phyloP scores from a whole-genome alignment of 768 basidiomycete genomes.

The Pisolithus albus region DNA sequence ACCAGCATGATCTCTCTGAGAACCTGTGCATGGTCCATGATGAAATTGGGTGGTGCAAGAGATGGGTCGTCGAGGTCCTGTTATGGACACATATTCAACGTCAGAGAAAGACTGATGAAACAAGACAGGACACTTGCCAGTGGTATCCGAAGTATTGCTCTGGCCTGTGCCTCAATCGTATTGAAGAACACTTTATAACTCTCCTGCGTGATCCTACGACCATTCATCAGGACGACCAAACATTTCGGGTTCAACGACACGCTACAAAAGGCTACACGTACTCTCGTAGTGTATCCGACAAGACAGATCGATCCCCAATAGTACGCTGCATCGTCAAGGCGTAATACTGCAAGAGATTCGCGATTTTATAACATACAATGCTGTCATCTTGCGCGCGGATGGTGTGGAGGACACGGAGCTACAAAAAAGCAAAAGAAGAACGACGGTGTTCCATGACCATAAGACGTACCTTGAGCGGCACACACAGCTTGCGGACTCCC shows the following conservation, averaged over 20 bases:
- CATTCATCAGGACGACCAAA: background rate
- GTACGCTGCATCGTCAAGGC: constrained; percentile 88
- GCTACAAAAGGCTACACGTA: constrained; percentile 29
- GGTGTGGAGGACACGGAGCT: constrained; percentile 91
- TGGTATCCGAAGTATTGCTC: constrained; percentile 48
- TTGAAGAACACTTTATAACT: constrained; percentile 86
- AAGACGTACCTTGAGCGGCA: constrained; percentile 72
- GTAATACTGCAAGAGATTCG: constrained; percentile 95
- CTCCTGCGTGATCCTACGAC: constrained; percentile 63
- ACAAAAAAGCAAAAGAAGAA: background rate
- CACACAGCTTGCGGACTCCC: constrained; percentile 74
- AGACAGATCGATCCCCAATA: constrained; percentile 73
- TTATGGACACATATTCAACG: background rate
- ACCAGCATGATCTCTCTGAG: constrained; percentile 86
- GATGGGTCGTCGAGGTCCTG: constrained; percentile 67
- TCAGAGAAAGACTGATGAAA: background rate
- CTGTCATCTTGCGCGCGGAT: constrained; percentile 90
- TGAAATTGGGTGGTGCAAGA: constrained; percentile 63
- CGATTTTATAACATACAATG: constrained; percentile 86
- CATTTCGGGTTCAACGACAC: too few relatives aligned
- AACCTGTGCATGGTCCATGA: constrained; percentile 79
- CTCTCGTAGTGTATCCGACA: constrained; percentile 77
- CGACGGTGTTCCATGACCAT: background rate
- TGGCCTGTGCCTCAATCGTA: constrained; percentile 78
- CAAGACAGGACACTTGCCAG: constrained; percentile 34